These are phyloP conservation scores for Saitozyma sp. DNA, from an alignment of 768 basidiomycete species.

Conservation along the genomic window DNA sequence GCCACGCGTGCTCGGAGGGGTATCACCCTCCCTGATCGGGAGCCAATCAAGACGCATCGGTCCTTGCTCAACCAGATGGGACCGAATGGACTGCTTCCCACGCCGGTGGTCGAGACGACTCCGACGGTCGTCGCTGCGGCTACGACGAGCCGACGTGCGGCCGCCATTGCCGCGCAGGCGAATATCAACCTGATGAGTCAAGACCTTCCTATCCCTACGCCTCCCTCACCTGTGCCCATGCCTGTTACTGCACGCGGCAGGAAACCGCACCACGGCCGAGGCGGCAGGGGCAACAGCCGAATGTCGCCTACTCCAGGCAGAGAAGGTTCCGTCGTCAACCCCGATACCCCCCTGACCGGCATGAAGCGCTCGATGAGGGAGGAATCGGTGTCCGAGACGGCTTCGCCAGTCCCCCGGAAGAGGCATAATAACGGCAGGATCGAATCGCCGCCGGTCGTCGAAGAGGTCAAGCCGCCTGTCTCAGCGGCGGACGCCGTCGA, in stretches of 20 bases:
- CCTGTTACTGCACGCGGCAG: constrained; percentile 9
- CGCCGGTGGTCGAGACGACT: constrained; percentile 58
- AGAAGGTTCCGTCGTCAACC: constrained; percentile 27
- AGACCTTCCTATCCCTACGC: constrained; percentile 51
- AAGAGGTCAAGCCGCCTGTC: constrained; percentile 55
- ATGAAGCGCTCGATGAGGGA: constrained; percentile 27
- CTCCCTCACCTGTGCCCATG: constrained; percentile 66
- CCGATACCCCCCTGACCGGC: constrained; percentile 9
- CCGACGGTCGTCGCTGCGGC: constrained; percentile 57
- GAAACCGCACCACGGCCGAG: constrained; percentile 15
- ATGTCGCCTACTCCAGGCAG: constrained; percentile 25
- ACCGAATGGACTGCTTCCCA: constrained; percentile 32
- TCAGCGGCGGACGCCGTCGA: too few relatives aligned
- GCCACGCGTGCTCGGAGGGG: constrained; percentile 79
- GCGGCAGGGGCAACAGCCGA: constrained; percentile 3
- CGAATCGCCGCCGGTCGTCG: constrained; percentile 69
- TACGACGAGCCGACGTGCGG: constrained; percentile 69
- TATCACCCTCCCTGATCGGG: constrained; percentile 80
- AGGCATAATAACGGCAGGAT: constrained; percentile 62
- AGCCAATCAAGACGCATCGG: constrained; percentile 85
- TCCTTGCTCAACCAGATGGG: constrained; percentile 56
- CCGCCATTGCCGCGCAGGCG: constrained; percentile 90
- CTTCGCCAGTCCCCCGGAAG: constrained; percentile 13
- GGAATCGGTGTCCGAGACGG: constrained; percentile 22
- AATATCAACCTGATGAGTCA: constrained; percentile 62